phyloP scores from a whole-genome alignment of 164 flowering plant species.

The Cinnamomum micranthum region DNA sequence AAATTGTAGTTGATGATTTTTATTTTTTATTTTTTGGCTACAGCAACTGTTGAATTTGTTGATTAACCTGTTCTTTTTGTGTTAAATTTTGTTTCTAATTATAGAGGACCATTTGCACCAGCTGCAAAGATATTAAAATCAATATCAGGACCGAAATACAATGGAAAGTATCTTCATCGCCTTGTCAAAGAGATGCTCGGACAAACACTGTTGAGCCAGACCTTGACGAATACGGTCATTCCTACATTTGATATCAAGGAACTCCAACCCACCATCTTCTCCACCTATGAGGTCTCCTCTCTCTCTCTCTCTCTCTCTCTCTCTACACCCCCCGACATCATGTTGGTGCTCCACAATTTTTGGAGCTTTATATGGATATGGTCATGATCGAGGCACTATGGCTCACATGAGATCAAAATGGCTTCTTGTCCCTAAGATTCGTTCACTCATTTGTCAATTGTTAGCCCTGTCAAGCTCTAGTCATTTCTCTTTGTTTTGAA shows the following conservation, averaged over 20 bases:
- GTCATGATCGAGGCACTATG: too few relatives aligned
- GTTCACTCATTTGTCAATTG: too few relatives aligned
- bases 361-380: too few relatives aligned
- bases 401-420: too few relatives aligned
- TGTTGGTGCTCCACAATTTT: too few relatives aligned
- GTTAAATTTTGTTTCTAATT: background rate
- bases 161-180: conserved; percentile 36
- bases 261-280: conserved; percentile 41
- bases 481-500: too few relatives aligned
- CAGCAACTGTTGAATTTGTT: too few relatives aligned
- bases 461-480: too few relatives aligned
- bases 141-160: conserved; percentile 31
- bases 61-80: background rate
- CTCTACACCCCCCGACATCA: background rate
- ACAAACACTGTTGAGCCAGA: conserved; percentile 25
- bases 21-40: too few relatives aligned
- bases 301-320: background rate
- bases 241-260: conserved; percentile 45
- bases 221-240: conserved; percentile 39
- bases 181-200: conserved; percentile 18
- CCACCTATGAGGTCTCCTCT: conserved; percentile 25
- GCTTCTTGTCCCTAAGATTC: too few relatives aligned
- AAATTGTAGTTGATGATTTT: background rate
- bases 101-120: conserved; percentile 23
- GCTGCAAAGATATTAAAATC: conserved; percentile 8